Percentiles rank a stretch among this genome's conserved stretches.
Evolutionary conservation across 352 stramenopile species (phyloP).

Genomic region (Phytophthora colocasiae): DNA sequence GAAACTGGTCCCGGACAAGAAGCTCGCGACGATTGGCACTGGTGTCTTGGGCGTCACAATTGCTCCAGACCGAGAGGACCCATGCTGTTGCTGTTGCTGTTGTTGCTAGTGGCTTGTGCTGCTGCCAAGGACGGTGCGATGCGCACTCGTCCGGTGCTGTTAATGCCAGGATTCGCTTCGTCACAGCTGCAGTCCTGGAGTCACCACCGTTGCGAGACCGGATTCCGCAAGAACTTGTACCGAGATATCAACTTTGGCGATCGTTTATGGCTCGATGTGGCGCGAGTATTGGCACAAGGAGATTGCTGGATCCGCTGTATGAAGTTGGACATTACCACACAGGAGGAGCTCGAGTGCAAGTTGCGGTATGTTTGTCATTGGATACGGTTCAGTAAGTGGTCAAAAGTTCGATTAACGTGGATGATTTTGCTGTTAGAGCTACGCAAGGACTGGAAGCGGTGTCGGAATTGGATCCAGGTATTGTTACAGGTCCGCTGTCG

Average conservation of each 20-base stretch:
- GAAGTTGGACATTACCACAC: conserved; percentile 71
- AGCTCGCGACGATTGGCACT: conserved; percentile 25
- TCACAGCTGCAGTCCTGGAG: conserved; percentile 83
- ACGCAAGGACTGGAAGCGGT: conserved; percentile 65
- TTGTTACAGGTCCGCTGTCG: conserved; percentile 78
- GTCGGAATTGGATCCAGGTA: conserved; percentile 74
- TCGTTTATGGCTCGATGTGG: conserved; percentile 78
- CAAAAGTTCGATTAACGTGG: conserved; percentile 15
- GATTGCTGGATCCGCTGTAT: conserved; percentile 85
- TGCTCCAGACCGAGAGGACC: background rate
- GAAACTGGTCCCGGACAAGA: conserved; percentile 21
- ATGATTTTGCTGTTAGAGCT: conserved; percentile 42
- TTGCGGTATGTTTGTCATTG: conserved; percentile 48
- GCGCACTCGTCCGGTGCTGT: conserved; percentile 63
- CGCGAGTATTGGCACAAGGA: conserved; percentile 70
- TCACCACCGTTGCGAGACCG: conserved; percentile 56
- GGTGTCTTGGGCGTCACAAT: background rate
- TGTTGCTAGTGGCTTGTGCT: background rate
- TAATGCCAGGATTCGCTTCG: conserved; percentile 82
- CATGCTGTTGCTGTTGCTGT: conserved; percentile 11
- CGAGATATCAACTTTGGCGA: conserved; percentile 81
- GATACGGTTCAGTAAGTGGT: conserved; percentile 8
- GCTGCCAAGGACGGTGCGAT: conserved; percentile 13
- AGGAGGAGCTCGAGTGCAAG: conserved; percentile 79
- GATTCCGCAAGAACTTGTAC: conserved; percentile 82